Conservation (phyloP, 225 moss, liverwort and hornwort species). For the Bryoerythrophyllum caledonicum region DNA sequence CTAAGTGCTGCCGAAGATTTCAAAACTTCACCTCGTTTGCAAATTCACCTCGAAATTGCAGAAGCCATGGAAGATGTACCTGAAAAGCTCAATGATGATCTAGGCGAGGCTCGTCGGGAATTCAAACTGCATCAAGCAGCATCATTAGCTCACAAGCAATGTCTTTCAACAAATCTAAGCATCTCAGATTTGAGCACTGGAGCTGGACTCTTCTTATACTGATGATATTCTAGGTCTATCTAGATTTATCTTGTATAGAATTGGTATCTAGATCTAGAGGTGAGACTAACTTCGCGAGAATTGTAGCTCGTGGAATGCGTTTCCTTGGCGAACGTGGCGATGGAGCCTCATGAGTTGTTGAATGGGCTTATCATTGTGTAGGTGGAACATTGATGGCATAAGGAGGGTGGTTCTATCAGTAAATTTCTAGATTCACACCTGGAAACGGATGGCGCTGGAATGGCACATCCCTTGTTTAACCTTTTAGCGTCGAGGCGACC, state of each 20-base stretch:
- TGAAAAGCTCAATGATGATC: not conserved
- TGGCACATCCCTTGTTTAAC: not conserved
- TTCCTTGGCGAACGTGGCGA: not conserved
- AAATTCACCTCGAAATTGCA: not conserved
- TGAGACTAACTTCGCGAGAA: not conserved
- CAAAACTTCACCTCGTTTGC: no score
- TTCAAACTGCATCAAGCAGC: no score
- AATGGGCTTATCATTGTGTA: not conserved
- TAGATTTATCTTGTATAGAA: no score
- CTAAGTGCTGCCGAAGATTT: not conserved
- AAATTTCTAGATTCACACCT: not conserved
- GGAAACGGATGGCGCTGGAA: not conserved
- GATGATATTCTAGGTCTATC: no score
- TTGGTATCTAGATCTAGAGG: not conserved
- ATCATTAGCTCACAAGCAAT: no score
- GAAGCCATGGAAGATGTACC: not conserved
- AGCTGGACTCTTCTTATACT: no score
- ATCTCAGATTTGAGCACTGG: no score
- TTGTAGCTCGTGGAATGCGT: not conserved
- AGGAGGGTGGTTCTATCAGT: not conserved
- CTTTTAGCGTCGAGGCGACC: no score
- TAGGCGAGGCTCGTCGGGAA: no score
- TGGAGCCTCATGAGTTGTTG: not conserved
- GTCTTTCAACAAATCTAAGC: no score
- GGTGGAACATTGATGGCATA: constrained; percentile 1